These are phyloP conservation scores for Colletotrichum shisoi DNA, from an alignment of 2,329 filamentous ascomycete species.

Conservation along the genomic window DNA sequence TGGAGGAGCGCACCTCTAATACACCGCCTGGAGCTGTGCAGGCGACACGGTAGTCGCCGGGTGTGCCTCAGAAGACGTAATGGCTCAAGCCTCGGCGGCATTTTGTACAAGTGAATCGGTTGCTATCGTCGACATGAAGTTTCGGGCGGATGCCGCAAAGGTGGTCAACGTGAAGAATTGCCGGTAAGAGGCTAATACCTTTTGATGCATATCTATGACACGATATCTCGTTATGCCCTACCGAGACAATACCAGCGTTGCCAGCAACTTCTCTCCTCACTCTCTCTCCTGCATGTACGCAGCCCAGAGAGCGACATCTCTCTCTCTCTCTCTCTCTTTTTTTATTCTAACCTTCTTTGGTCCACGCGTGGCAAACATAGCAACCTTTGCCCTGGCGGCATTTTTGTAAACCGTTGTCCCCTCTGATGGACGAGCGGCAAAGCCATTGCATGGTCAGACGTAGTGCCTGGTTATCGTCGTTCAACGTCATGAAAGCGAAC, in stretches of 20 bases:
- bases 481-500: background rate
- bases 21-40: constrained; percentile 17
- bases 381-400: background rate
- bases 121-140: background rate
- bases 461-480: background rate
- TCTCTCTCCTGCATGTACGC: too few relatives aligned
- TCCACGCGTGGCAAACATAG: background rate
- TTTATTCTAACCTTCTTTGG: background rate
- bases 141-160: constrained; percentile 6
- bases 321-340: too few relatives aligned
- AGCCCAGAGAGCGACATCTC: too few relatives aligned
- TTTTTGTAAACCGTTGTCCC: background rate
- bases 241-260: background rate
- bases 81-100: constrained; percentile 26
- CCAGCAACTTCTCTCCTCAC: too few relatives aligned
- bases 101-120: background rate
- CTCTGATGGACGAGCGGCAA: background rate
- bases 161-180: constrained; percentile 1
- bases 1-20: constrained; percentile 18
- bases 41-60: constrained; percentile 13
- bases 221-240: background rate
- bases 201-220: constrained; percentile 4
- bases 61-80: constrained; percentile 18
- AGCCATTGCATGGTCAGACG: background rate
- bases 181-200: background rate